A percentile compares a stretch with the other conserved stretches of the same genome.
Evolutionary conservation across 805 yeast genomes (phyloP).

Genomic region (Ogataea pini): DNA sequence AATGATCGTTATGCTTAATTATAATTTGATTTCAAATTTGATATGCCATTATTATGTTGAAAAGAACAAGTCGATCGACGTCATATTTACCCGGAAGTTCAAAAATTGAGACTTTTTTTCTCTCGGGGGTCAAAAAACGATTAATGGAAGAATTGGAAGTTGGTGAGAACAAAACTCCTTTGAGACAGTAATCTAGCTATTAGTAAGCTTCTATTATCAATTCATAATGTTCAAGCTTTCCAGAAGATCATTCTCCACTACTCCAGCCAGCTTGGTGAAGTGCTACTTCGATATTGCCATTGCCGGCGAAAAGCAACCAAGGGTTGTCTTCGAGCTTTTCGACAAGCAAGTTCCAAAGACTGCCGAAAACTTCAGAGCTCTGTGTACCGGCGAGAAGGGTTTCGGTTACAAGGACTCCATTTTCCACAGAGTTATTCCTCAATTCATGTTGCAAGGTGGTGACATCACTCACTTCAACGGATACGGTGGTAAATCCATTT

Average conservation of each 20-base stretch:
- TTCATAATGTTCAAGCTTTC: slow-evolving; percentile 25
- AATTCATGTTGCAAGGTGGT: slow-evolving; percentile 96
- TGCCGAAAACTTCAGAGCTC: slow-evolving; percentile 93
- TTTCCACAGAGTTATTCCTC: slow-evolving; percentile 96
- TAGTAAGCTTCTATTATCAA: no score
- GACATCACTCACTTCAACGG: slow-evolving; percentile 85
- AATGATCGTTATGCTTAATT: not conserved
- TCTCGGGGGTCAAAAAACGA: not conserved
- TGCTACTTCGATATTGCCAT: slow-evolving; percentile 59
- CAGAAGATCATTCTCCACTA: slow-evolving; percentile 53
- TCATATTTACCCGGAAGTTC: slow-evolving; percentile 4
- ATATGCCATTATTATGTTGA: not conserved
- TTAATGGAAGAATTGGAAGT: not conserved
- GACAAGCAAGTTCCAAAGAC: slow-evolving; percentile 94
- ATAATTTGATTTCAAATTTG: not conserved
- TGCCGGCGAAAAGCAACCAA: slow-evolving; percentile 50
- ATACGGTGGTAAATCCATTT: slow-evolving; percentile 86
- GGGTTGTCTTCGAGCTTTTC: slow-evolving; percentile 82
- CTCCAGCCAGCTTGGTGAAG: slow-evolving; percentile 47
- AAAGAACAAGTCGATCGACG: no score
- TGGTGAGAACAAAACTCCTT: not conserved
- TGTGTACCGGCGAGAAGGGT: slow-evolving; percentile 88
- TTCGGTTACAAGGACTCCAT: slow-evolving; percentile 80
- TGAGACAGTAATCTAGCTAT: no score
- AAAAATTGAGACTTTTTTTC: not conserved